Evolutionary conservation across 768 basidiomycete species (phyloP).

Genomic region (Scleroderma citrinum): DNA sequence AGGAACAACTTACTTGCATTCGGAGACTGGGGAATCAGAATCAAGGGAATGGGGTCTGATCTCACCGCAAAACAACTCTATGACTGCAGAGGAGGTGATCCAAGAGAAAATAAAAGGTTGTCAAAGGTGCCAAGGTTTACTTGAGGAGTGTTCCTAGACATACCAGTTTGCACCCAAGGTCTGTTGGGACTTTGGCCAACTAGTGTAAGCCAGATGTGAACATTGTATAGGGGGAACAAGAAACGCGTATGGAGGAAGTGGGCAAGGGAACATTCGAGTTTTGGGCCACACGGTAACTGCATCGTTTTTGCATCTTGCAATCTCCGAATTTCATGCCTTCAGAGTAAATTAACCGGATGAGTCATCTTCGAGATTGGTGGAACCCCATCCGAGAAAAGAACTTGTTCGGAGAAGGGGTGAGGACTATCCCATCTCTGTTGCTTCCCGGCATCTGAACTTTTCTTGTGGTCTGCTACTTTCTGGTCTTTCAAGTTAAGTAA

Average conservation of each 20-base stretch:
- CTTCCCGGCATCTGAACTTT: conserved; percentile 1
- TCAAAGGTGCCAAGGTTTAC: conserved; percentile 86
- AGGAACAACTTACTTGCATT: conserved; percentile 88
- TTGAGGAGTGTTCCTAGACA: conserved; percentile 92
- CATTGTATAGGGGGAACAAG: conserved; percentile 72
- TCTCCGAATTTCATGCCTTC: background rate
- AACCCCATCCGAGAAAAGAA: conserved; percentile 79
- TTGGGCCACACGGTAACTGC: conserved; percentile 87
- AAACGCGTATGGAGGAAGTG: conserved; percentile 99
- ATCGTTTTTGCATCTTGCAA: background rate
- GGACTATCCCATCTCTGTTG: conserved; percentile 9
- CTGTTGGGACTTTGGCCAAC: no score
- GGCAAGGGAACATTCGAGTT: conserved; percentile 97
- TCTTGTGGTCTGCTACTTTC: conserved; percentile 68
- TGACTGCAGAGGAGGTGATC: conserved; percentile 80
- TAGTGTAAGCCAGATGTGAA: no score
- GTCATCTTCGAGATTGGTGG: conserved; percentile 96
- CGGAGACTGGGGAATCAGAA: conserved; percentile 89
- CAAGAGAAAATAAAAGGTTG: conserved; percentile 81
- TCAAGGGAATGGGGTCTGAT: conserved; percentile 75
- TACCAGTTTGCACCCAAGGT: conserved; percentile 98
- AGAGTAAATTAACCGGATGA: conserved; percentile 78
- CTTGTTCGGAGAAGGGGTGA: conserved; percentile 87
- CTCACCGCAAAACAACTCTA: conserved; percentile 90
- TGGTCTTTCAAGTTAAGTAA: no score